These are phyloP conservation scores for Curvularia hawaiiensis DNA, from an alignment of 2,329 filamentous ascomycete genomes.

Conservation along the genomic window DNA sequence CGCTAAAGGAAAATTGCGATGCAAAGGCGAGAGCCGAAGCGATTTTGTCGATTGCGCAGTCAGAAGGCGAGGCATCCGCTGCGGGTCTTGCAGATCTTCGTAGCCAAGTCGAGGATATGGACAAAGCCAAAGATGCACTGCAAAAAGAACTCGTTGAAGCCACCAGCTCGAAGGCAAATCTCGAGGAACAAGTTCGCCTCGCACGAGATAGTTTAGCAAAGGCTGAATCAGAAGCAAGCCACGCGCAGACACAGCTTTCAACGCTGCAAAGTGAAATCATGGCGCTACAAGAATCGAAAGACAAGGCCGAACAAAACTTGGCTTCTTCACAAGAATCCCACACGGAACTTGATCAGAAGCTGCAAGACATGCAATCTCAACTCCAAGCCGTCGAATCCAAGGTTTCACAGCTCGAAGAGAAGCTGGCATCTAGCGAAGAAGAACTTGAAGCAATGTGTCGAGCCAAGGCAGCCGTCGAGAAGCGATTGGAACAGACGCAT, in stretches of 20 bases:
- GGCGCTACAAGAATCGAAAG: constrained; percentile 23
- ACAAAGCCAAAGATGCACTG: constrained; percentile 12
- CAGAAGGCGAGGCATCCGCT: constrained; percentile 16
- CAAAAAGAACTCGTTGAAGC: constrained; percentile 16
- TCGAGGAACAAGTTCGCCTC: constrained; percentile 17
- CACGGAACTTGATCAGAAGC: constrained; percentile 20
- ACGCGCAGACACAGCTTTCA: constrained; percentile 19
- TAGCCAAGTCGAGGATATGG: constrained; percentile 9
- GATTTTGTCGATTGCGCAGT: constrained; percentile 11
- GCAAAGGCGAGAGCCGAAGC: constrained; percentile 17
- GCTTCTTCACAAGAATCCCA: constrained; percentile 19
- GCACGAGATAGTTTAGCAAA: constrained; percentile 18
- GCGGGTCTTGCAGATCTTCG: constrained; percentile 18
- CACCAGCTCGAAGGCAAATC: constrained; percentile 1
- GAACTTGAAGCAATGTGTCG: constrained; percentile 25
- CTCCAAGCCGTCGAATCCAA: constrained; percentile 21
- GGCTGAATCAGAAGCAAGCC: constrained; percentile 16
- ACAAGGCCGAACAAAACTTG: constrained; percentile 26
- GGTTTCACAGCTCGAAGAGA: constrained; percentile 12
- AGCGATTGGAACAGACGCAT: constrained; percentile 21
- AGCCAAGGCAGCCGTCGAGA: constrained; percentile 21
- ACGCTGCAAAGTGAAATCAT: constrained; percentile 25
- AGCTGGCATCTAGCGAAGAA: constrained; percentile 22
- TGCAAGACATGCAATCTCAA: constrained; percentile 22
- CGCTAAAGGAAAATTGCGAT: constrained; percentile 9